Evolutionary conservation across 2,329 filamentous ascomycete genomes (phyloP).

Genomic region (Fusarium sp.): DNA sequence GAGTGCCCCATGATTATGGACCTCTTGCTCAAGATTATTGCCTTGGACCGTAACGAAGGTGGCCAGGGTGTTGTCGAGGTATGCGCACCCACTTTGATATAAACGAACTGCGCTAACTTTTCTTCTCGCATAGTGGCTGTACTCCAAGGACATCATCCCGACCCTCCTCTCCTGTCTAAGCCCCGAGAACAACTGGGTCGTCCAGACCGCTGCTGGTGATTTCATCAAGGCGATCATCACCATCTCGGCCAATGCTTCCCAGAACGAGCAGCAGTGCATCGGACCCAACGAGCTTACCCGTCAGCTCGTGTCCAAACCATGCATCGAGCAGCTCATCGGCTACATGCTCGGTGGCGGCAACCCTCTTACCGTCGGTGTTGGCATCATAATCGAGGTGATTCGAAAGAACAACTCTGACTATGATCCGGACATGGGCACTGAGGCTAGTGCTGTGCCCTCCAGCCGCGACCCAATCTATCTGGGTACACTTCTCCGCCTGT

Average conservation of each 20-base stretch:
- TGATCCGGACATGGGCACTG: slow-evolving; percentile 89
- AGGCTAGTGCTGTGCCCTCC: slow-evolving; percentile 82
- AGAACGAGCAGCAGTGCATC: slow-evolving; percentile 98
- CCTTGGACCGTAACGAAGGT: slow-evolving; percentile 90
- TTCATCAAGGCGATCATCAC: slow-evolving; percentile 99
- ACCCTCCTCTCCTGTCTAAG: slow-evolving; percentile 88
- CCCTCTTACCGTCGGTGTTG: slow-evolving; percentile 93
- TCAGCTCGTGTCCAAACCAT: slow-evolving; percentile 89
- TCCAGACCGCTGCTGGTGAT: slow-evolving; percentile 95
- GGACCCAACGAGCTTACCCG: slow-evolving; percentile 96
- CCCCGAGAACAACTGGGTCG: slow-evolving; percentile 86
- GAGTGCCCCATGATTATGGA: slow-evolving; percentile 99
- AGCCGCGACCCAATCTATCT: slow-evolving; percentile 95
- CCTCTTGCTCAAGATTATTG: slow-evolving; percentile 94
- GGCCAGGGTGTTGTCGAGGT: slow-evolving; percentile 95
- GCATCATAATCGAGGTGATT: slow-evolving; percentile 98
- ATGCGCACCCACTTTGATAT: slow-evolving; percentile 49
- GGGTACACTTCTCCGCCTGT: slow-evolving; percentile 87
- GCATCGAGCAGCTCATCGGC: slow-evolving; percentile 84
- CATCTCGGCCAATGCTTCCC: slow-evolving; percentile 97
- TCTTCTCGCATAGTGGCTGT: slow-evolving; percentile 78
- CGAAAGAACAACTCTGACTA: slow-evolving; percentile 99
- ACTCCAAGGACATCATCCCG: slow-evolving; percentile 88
- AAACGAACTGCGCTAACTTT: slow-evolving; percentile 34
- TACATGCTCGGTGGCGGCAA: slow-evolving; percentile 97